A percentile compares a stretch with the other conserved stretches of the same genome.
Evolutionary conservation across 192 early-diverging fungal genomes (phyloP).

Genomic region (Piromyces sp.): DNA sequence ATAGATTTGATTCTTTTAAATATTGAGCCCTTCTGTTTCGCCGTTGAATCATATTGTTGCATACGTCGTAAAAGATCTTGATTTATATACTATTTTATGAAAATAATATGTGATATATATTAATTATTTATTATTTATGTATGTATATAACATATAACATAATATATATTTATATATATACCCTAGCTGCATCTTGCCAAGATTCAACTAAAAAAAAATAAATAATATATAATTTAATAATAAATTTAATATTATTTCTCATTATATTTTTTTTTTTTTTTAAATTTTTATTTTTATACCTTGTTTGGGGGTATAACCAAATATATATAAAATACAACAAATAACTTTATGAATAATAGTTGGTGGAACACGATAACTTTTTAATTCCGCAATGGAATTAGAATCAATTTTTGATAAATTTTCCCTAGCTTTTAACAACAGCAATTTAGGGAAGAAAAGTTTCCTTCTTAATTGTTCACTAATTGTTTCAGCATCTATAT

Average conservation of each 20-base stretch:
- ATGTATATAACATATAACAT: too few relatives aligned
- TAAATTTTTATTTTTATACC: constrained; percentile 6
- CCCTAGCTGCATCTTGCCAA: constrained; percentile 15
- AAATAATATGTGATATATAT: too few relatives aligned
- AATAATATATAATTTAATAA: too few relatives aligned
- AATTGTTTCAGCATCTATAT: constrained; percentile 22
- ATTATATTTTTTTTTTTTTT: not conserved
- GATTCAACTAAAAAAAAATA: constrained; percentile 18
- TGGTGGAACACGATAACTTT: constrained; percentile 35
- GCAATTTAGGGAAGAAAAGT: constrained; percentile 30
- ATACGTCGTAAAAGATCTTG: constrained; percentile 25
- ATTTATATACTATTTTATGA: constrained; percentile 25
- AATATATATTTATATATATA: too few relatives aligned
- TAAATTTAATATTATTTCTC: too few relatives aligned
- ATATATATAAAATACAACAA: constrained; percentile 31
- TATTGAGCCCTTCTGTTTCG: constrained; percentile 25
- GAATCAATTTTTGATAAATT: constrained; percentile 17
- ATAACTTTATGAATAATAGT: constrained; percentile 22
- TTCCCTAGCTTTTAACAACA: constrained; percentile 19
- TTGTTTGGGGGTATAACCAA: constrained; percentile 29
- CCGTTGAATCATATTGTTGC: constrained; percentile 34
- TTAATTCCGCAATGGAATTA: constrained; percentile 24
- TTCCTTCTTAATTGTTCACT: constrained; percentile 17
- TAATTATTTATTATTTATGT: too few relatives aligned
- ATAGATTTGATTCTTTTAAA: constrained; percentile 24